These are phyloP conservation scores for Tetrahymena thermophila DNA, from an alignment of 73 alveolate species.

Conservation along the genomic window DNA sequence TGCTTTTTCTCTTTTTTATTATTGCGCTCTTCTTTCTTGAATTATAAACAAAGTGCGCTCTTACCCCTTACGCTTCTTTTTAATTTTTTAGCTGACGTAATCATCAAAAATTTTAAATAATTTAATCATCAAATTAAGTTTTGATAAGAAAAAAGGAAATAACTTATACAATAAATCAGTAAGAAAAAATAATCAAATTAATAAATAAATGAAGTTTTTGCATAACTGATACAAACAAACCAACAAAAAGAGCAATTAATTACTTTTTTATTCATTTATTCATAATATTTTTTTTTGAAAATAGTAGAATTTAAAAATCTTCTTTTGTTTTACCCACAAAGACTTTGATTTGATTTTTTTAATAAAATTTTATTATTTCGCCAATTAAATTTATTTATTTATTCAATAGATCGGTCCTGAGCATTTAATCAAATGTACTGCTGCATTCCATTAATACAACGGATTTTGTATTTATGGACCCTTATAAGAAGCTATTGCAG, in stretches of 20 bases:
- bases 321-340: background rate
- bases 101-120: background rate
- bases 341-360: background rate
- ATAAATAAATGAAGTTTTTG: too few relatives aligned
- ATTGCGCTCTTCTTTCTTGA: background rate
- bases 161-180: background rate
- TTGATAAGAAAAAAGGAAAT: background rate
- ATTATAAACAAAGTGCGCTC: background rate
- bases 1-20: background rate
- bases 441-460: background rate
- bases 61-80: background rate
- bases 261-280: too few relatives aligned
- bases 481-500: background rate
- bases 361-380: background rate
- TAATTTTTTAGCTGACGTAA: background rate
- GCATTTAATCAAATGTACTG: background rate
- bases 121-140: background rate
- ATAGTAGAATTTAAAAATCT: background rate
- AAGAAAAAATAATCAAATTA: background rate
- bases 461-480: background rate
- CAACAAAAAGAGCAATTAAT: too few relatives aligned
- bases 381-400: background rate
- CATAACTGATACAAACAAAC: too few relatives aligned
- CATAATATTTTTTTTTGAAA: background rate
- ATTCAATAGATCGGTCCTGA: slow-evolving; percentile 3